Conservation (phyloP, 371 early-diverging fungal species). For the Actinomucor elegans region DNA sequence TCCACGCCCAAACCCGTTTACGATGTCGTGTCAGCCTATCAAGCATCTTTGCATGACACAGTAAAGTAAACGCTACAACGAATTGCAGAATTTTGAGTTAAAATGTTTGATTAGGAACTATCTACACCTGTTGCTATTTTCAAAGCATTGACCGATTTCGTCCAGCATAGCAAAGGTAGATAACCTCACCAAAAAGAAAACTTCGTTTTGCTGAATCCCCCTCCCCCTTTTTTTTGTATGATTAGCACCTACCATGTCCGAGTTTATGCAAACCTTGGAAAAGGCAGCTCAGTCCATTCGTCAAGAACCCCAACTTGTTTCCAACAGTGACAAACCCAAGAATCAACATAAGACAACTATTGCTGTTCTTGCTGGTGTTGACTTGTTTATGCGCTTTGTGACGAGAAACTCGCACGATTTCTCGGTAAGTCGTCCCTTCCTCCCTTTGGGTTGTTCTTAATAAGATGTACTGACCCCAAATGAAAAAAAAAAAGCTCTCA, state of each 20-base stretch:
- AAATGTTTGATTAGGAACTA: conserved; percentile 56
- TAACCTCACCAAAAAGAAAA: background rate
- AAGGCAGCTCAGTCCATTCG: conserved; percentile 60
- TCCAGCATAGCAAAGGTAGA: conserved; percentile 67
- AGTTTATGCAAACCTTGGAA: conserved; percentile 80
- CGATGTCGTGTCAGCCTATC: conserved; percentile 22
- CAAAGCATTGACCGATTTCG: conserved; percentile 76
- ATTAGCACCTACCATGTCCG: conserved; percentile 80
- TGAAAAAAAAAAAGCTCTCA: conserved; percentile 22
- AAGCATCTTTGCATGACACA: conserved; percentile 17
- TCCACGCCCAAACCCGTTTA: background rate
- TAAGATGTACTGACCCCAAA: too few species aligned
- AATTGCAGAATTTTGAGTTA: too few species aligned
- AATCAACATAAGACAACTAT: conserved; percentile 53
- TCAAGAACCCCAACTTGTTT: conserved; percentile 44
- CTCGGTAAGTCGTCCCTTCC: conserved; percentile 55
- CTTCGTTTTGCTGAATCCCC: background rate
- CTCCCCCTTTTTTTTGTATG: background rate
- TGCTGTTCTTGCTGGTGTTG: conserved; percentile 80
- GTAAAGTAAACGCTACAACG: too few species aligned
- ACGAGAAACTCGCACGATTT: conserved; percentile 70
- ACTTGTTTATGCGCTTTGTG: conserved; percentile 83
- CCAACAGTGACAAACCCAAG: conserved; percentile 11
- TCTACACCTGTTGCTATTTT: conserved; percentile 91
- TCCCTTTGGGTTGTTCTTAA: too few species aligned